phyloP scores from a whole-genome alignment of 2,329 filamentous ascomycete genomes.

The Myriosclerotinia curreyana region DNA sequence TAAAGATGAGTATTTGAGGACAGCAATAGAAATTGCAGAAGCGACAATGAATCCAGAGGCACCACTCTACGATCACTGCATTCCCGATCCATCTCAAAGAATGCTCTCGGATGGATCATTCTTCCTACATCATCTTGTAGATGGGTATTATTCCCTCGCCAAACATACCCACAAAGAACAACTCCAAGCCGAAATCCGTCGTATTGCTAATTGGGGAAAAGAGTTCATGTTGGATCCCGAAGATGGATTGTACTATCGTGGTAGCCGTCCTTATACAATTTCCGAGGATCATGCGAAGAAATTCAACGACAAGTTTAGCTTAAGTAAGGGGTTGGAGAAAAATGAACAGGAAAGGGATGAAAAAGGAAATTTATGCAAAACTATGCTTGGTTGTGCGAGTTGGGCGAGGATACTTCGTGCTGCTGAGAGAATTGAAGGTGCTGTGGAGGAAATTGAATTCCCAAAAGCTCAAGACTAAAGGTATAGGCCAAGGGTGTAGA shows the following conservation, averaged over 20 bases:
- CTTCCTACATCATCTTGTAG: slow-evolving; percentile 30
- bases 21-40: slow-evolving; percentile 26
- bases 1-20: slow-evolving; percentile 21
- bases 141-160: slow-evolving; percentile 27
- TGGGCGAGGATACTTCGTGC: slow-evolving; percentile 27
- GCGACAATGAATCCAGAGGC: slow-evolving; percentile 24
- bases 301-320: slow-evolving; percentile 25
- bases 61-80: slow-evolving; percentile 25
- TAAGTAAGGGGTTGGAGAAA: slow-evolving; percentile 20
- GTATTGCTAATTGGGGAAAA: slow-evolving; percentile 27
- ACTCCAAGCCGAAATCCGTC: slow-evolving; percentile 22
- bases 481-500: no score
- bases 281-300: slow-evolving; percentile 22
- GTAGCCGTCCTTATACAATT: slow-evolving; percentile 28
- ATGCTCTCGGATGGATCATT: slow-evolving; percentile 31
- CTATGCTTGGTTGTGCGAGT: slow-evolving; percentile 28
- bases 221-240: slow-evolving; percentile 27
- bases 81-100: slow-evolving; percentile 16
- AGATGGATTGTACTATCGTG: slow-evolving; percentile 29
- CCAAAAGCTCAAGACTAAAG: no score
- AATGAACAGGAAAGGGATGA: slow-evolving; percentile 29
- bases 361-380: slow-evolving; percentile 29
- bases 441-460: no score
- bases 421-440: slow-evolving; percentile 14
- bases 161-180: slow-evolving; percentile 17